A percentile compares a stretch with the other conserved stretches of the same genome.
Evolutionary conservation across 768 basidiomycete species (phyloP).

Genomic region (Punctularia strigosozonata): DNA sequence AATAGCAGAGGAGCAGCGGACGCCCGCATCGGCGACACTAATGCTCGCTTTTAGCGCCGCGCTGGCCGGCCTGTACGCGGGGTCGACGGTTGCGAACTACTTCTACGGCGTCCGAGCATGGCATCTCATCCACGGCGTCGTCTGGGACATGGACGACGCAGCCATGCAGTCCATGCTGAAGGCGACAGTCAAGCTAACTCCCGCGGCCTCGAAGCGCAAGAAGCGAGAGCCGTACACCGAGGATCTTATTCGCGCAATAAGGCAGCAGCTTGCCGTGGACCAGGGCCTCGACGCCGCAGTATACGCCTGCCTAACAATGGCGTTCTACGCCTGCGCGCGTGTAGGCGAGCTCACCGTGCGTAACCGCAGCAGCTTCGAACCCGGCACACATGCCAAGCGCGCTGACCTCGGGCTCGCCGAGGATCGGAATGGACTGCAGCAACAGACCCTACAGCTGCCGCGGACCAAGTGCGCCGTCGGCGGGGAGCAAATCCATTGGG

Average conservation of each 20-base stretch:
- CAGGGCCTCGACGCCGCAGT: slow-evolving; percentile 22
- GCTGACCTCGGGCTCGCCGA: slow-evolving; percentile 7
- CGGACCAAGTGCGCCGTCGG: slow-evolving; percentile 14
- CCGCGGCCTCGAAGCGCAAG: slow-evolving; percentile 15
- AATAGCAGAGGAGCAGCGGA: slow-evolving; percentile 20
- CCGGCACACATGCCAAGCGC: slow-evolving; percentile 16
- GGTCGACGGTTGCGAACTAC: slow-evolving; percentile 24
- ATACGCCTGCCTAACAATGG: slow-evolving; percentile 24
- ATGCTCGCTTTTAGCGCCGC: slow-evolving; percentile 12
- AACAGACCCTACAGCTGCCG: slow-evolving; percentile 17
- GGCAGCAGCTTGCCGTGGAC: slow-evolving; percentile 12
- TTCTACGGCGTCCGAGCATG: slow-evolving; percentile 28
- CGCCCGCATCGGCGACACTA: slow-evolving; percentile 15
- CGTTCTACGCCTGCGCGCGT: slow-evolving; percentile 23
- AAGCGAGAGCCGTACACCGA: slow-evolving; percentile 21
- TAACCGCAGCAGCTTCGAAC: slow-evolving; percentile 18
- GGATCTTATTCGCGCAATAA: slow-evolving; percentile 12
- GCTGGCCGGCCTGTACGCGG: slow-evolving; percentile 19
- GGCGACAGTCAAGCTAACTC: slow-evolving; percentile 19
- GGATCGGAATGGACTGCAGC: slow-evolving; percentile 16
- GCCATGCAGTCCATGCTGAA: slow-evolving; percentile 14
- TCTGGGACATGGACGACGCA: too few relatives aligned
- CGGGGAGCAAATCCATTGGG: slow-evolving; percentile 23
- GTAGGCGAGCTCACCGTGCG: slow-evolving; percentile 27
- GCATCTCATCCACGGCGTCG: slow-evolving; percentile 30